A percentile compares a stretch with the other conserved stretches of the same genome.
Conservation (phyloP, 106 monocot species). For the Dendrobium nobile region DNA sequence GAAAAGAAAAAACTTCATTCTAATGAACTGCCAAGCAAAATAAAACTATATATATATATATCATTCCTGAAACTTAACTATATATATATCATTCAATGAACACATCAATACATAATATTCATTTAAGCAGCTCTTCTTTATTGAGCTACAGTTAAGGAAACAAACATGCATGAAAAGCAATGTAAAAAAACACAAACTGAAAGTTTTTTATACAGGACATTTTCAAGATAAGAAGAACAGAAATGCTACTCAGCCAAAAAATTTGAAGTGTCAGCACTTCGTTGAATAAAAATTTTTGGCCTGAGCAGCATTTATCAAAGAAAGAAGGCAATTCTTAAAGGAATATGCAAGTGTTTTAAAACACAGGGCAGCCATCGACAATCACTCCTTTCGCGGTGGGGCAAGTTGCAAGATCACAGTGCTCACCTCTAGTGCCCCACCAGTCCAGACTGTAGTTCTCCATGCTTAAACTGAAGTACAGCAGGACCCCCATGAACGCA, state of each 20-base stretch:
- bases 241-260: too few relatives aligned
- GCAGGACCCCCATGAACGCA: slow-evolving; percentile 63
- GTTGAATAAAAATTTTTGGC: too few relatives aligned
- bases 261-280: too few relatives aligned
- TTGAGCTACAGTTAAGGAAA: not conserved
- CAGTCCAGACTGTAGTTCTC: slow-evolving; percentile 40
- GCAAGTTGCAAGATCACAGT: slow-evolving; percentile 52
- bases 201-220: not conserved
- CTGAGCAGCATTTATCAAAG: not conserved
- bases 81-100: too few relatives aligned
- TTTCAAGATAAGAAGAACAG: too few relatives aligned
- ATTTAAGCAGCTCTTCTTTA: not conserved
- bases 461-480: slow-evolving; percentile 51
- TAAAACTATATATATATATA: too few relatives aligned
- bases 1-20: too few relatives aligned
- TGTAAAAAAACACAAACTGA: not conserved
- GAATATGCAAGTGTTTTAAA: not conserved
- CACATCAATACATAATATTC: too few relatives aligned
- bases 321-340: too few relatives aligned
- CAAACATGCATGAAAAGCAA: not conserved
- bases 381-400: slow-evolving; percentile 49
- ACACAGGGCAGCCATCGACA: slow-evolving; percentile 18
- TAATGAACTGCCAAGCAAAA: too few relatives aligned
- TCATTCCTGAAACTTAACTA: too few relatives aligned
- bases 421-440: slow-evolving; percentile 64